phyloP scores from a whole-genome alignment of 331 rosid genomes.

The Pyrus hybrid region DNA sequence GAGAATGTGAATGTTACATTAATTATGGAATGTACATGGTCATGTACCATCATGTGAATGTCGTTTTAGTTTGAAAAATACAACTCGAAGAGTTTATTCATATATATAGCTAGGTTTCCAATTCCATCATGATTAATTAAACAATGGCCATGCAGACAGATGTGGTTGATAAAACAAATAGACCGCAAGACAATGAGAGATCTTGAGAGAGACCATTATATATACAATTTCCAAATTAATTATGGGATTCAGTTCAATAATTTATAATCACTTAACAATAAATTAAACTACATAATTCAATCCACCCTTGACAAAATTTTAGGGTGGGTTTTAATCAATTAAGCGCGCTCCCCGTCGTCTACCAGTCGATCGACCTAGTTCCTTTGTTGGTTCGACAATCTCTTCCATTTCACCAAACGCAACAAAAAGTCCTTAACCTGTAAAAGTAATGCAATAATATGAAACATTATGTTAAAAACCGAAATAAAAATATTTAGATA shows the following conservation, averaged over 20 bases:
- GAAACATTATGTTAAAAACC: background rate
- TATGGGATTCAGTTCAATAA: background rate
- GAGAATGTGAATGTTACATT: too few species aligned
- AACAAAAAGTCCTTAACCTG: constrained; percentile 73
- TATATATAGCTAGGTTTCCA: too few species aligned
- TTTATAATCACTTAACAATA: background rate
- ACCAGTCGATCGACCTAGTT: background rate
- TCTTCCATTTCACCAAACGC: constrained; percentile 70
- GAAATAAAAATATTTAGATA: too few species aligned
- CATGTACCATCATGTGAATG: too few species aligned
- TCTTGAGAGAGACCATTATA: background rate
- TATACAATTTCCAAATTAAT: background rate
- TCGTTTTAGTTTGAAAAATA: too few species aligned
- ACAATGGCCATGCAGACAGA: too few species aligned
- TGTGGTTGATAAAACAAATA: background rate
- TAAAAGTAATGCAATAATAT: background rate
- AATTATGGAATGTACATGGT: too few species aligned
- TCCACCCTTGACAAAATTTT: constrained; percentile 28
- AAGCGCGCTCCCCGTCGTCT: background rate
- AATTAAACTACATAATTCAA: constrained; percentile 5
- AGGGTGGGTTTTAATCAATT: constrained; percentile 21
- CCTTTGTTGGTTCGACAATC: constrained; percentile 15
- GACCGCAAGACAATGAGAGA: background rate
- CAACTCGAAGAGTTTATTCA: too few species aligned
- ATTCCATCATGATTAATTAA: too few species aligned